Conservation (phyloP, 441 rosid species). For the Bocquillonia castaneifolia region DNA sequence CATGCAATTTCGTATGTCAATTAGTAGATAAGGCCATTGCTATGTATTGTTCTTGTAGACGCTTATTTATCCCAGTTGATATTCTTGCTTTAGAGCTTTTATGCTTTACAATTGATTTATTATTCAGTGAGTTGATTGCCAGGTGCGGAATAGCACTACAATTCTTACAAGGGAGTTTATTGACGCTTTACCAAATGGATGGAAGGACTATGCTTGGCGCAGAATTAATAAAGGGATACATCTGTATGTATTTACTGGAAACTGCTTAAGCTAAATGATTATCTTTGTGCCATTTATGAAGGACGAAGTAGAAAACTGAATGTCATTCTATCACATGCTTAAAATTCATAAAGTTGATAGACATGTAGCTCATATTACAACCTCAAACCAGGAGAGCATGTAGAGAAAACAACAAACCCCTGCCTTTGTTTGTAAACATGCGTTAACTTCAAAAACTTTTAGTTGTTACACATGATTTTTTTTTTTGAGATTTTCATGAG, state of each 20-base stretch:
- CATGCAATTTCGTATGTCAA: background rate
- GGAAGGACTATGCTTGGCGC: slow-evolving; percentile 97
- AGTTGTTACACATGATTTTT: background rate
- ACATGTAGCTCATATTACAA: background rate
- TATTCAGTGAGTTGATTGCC: slow-evolving; percentile 51
- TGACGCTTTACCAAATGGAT: slow-evolving; percentile 86
- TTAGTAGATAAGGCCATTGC: background rate
- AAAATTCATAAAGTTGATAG: background rate
- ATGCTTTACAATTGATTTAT: slow-evolving; percentile 40
- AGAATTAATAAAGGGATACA: slow-evolving; percentile 85
- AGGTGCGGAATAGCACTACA: slow-evolving; percentile 88
- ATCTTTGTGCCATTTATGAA: background rate
- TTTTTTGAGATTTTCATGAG: background rate
- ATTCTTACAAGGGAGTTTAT: slow-evolving; percentile 85
- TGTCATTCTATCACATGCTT: slow-evolving; percentile 2
- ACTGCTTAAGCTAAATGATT: background rate
- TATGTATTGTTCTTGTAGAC: no score
- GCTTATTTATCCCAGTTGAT: background rate
- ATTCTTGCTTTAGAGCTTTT: background rate
- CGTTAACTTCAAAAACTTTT: background rate
- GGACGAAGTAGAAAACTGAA: background rate
- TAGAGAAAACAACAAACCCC: background rate
- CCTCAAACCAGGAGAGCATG: background rate
- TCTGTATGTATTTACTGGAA: slow-evolving; percentile 48
- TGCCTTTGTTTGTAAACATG: background rate